These are phyloP conservation scores for Botryotinia narcissicola DNA, from an alignment of 2,329 filamentous ascomycete species.

Conservation along the genomic window DNA sequence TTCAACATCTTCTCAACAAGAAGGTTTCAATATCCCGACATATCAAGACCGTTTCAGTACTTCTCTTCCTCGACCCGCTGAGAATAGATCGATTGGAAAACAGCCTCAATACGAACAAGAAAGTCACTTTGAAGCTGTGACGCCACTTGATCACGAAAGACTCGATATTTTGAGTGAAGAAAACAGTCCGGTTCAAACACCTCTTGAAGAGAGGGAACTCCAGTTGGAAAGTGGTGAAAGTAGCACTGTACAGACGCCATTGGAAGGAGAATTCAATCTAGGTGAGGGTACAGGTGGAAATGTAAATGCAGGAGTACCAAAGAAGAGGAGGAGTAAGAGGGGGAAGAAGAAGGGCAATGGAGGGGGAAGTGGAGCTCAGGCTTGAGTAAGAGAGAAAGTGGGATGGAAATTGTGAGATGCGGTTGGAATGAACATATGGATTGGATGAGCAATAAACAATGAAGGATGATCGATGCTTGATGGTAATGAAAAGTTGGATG, in stretches of 20 bases:
- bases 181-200: background rate
- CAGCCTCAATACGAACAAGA: background rate
- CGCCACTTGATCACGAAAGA: background rate
- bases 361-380: background rate
- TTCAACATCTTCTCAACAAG: background rate
- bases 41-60: background rate
- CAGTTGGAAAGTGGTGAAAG: background rate
- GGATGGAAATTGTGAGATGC: background rate
- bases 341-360: background rate
- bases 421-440: background rate
- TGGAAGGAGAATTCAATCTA: background rate
- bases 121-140: background rate
- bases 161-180: background rate
- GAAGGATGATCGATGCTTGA: background rate
- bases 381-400: background rate
- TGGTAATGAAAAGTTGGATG: too few species aligned
- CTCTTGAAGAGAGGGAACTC: background rate
- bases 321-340: background rate
- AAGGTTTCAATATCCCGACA: background rate
- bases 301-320: background rate
- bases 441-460: background rate
- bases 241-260: background rate
- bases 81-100: background rate
- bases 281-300: background rate
- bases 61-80: background rate